These are phyloP conservation scores for Lodderomyces margitis DNA, from an alignment of 1,139 yeast genomes.

Conservation along the genomic window DNA sequence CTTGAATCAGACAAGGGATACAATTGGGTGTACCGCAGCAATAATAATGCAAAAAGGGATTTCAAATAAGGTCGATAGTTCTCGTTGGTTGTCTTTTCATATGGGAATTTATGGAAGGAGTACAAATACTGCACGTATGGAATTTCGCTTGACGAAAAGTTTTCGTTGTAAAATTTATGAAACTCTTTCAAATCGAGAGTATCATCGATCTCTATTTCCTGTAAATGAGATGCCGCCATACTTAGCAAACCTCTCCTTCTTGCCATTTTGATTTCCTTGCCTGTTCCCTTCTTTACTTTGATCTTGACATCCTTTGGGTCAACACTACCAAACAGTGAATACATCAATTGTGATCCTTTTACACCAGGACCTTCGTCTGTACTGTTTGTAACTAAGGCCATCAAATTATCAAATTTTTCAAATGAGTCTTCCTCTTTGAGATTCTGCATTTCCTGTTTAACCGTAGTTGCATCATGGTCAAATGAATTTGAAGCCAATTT, in stretches of 20 bases:
- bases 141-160: conserved; percentile 32
- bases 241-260: conserved; percentile 43
- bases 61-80: conserved; percentile 45
- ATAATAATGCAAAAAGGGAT: conserved; percentile 46
- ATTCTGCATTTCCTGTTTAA: conserved; percentile 22
- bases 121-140: conserved; percentile 54
- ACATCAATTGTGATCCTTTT: conserved; percentile 34
- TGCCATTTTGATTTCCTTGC: conserved; percentile 26
- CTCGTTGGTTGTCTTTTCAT: conserved; percentile 18
- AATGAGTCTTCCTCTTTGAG: conserved; percentile 32
- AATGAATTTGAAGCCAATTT: conserved; percentile 9
- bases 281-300: conserved; percentile 14
- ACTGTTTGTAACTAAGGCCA: conserved; percentile 26
- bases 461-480: conserved; percentile 16
- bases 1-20: conserved; percentile 51
- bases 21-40: conserved; percentile 41
- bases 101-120: conserved; percentile 41
- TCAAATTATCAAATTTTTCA: conserved; percentile 41
- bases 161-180: conserved; percentile 47
- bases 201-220: conserved; percentile 13
- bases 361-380: conserved; percentile 29
- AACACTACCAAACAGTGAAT: conserved; percentile 21
- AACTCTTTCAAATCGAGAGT: conserved; percentile 51
- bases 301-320: conserved; percentile 13
- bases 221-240: conserved; percentile 48